Evolutionary conservation across 2,329 filamentous ascomycete genomes (phyloP), one percentile per base, ranked within the genome.

Genomic region (Dothideomycetes sp.): DNA sequence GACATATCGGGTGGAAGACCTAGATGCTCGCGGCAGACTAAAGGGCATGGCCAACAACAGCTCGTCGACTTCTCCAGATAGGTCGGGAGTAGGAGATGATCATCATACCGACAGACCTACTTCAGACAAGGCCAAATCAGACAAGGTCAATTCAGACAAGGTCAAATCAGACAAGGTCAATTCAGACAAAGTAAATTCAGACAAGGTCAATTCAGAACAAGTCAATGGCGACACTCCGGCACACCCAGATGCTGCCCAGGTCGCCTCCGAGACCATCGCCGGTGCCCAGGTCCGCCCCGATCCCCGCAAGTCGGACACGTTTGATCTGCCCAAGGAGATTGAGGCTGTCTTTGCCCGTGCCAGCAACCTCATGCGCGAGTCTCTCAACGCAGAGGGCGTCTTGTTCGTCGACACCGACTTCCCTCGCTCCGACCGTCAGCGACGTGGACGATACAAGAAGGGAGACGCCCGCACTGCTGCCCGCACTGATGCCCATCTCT

Each of bases 301-400:
- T n/a, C n/a, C n/a, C n/a, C n/a, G 22, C 30, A 40, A 40, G 10
- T 30, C 36, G 16, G 39, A 41, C 27, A 30, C 18, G 10, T 47
- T 47, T 16, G 42, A 45, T 22, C 37, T 47, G 3, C 24, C 24
- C 8, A 24, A 34, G 14, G 45, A 44, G 12, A 32, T 41, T 16
- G 37, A 36, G 3, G 24, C 34, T 49, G 61, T 63, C 4, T 70
- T 71, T 41, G 55, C 56, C 12, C 56, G 67, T 17, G 66, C 68
- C 2, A 64, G 65, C 3, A 66, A 69, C 30, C 49, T 72, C 1
- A 55, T 72, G 5, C 58, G 62, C 1, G 63, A 69, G 38, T 63
- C 66, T 17, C 48, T 72, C 8, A 52, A 54, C 9, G 61, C 63
- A 9, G 65, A 68, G 4, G 68, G 66, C 3, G 68, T 72, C 18